Base-by-base conservation (phyloP, 148 eudicot genomes). In the Simmondsia chinensis region DNA sequence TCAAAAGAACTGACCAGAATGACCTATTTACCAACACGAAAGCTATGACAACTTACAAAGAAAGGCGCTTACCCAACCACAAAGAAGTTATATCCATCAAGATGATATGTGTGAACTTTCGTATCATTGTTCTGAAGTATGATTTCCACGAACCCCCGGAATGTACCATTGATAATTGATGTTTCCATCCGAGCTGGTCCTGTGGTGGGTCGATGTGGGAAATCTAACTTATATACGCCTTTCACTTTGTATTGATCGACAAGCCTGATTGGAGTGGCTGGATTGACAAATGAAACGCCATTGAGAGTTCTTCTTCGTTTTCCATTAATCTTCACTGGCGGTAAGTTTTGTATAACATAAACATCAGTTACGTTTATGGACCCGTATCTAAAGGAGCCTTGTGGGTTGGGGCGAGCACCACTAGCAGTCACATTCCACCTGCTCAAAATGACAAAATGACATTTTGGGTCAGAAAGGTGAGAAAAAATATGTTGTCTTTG, bases 361-460 rank as follows among this genome's bases (percentile, higher is more conserved):
- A 82, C 51, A 14, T 85, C 94, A 0, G 97, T 91, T 51, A 91
- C 99, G 33, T 91, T 85, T 33, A 91, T 85, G 20, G 81, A 70
- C 14, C 99, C 99, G 27, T 91, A 91, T 39, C 61, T 82, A 37
- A 91, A 91, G 1, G 99, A 82, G 36, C 99, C 99, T 57, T 91
- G 99, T 60, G 99, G 99, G 41, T 91, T 91, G 29, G 99, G 99
- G 16, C 99, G 99, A 25, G 99, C 99, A 57, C 99, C 99, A 64
- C 94, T 82, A 31, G 99, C 99, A 27, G 83, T 59, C 54, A 85
- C 99, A 68, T 91, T 91, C 95, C 95, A 85, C 81, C 99, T 91
- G 66, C 55, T 60, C n/a, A 22, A 44, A 24, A 56, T 29, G 28
- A 27, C 10, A 50, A 52, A n/a, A 13, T 14, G 21, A 38, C 30